These are phyloP conservation scores for Chlamydomonas schloesseri DNA, from an alignment of 139 green algal species.

Conservation along the genomic window DNA sequence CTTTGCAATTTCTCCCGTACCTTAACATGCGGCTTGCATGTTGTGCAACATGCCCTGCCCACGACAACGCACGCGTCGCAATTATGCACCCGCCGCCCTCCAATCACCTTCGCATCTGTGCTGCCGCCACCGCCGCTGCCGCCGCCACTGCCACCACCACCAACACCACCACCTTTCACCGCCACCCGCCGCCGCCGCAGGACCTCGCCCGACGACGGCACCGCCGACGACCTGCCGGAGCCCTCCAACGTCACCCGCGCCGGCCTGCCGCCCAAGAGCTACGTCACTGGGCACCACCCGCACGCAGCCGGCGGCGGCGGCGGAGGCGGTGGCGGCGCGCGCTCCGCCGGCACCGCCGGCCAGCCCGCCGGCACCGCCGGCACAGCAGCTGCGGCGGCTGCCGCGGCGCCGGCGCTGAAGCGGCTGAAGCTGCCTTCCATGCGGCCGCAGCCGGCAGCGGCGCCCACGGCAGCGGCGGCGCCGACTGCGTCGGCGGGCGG, in stretches of 20 bases:
- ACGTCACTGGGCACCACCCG: not conserved
- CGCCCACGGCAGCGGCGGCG: not conserved
- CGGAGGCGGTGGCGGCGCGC: not conserved
- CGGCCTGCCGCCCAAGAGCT: not conserved
- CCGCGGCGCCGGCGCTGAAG: slow-evolving; percentile 3
- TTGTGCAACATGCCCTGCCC: too few species aligned
- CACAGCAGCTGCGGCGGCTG: slow-evolving; percentile 15
- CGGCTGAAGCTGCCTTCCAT: slow-evolving; percentile 14
- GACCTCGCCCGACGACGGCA: slow-evolving; percentile 16
- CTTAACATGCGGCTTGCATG: too few species aligned
- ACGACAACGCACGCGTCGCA: too few species aligned
- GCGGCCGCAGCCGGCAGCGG: not conserved
- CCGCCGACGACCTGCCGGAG: slow-evolving; percentile 9
- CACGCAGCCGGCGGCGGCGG: too few species aligned
- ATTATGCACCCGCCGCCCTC: too few species aligned
- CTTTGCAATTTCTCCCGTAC: too few species aligned
- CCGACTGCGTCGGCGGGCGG: not conserved
- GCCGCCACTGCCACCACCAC: too few species aligned
- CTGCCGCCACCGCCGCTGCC: too few species aligned
- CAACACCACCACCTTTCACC: not conserved
- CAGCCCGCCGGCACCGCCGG: slow-evolving; percentile 8
- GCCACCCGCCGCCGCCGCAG: not conserved
- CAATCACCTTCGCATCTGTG: too few species aligned
- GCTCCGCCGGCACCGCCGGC: slow-evolving; percentile 24
- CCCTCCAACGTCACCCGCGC: slow-evolving; percentile 29